Conservation (phyloP, 2,329 filamentous ascomycete genomes). For the Piedraia hortae region DNA sequence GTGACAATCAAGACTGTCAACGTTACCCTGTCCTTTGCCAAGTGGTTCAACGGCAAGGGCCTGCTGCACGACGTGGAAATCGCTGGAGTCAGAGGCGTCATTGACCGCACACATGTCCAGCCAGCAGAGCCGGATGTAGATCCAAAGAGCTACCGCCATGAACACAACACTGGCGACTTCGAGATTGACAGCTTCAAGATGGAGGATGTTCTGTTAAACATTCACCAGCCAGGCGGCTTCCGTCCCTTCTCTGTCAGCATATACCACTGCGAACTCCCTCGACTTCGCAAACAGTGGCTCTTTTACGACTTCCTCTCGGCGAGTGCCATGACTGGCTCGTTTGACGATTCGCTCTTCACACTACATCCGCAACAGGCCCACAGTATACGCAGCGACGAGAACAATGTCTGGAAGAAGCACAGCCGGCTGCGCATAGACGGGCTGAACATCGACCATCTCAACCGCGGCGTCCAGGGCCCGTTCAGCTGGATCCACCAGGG, state of each 20-base stretch:
- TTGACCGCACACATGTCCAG: slow-evolving; percentile 63
- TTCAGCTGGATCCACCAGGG: slow-evolving; percentile 97
- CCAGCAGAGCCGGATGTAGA: slow-evolving; percentile 33
- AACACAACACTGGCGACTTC: slow-evolving; percentile 77
- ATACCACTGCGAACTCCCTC: slow-evolving; percentile 79
- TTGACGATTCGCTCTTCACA: slow-evolving; percentile 85
- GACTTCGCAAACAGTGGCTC: slow-evolving; percentile 81
- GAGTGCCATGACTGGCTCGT: slow-evolving; percentile 86
- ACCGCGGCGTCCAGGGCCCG: slow-evolving; percentile 71
- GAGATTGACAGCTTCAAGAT: slow-evolving; percentile 93
- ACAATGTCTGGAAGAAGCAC: slow-evolving; percentile 69
- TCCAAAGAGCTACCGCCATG: slow-evolving; percentile 63
- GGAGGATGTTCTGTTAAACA: slow-evolving; percentile 70
- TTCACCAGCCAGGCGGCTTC: slow-evolving; percentile 75
- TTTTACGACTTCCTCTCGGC: slow-evolving; percentile 95
- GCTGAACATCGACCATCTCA: slow-evolving; percentile 83
- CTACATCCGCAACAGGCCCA: slow-evolving; percentile 87
- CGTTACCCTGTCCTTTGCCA: slow-evolving; percentile 86
- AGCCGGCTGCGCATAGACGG: slow-evolving; percentile 78
- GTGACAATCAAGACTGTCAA: slow-evolving; percentile 86
- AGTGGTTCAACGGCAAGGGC: slow-evolving; percentile 96
- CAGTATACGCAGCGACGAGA: slow-evolving; percentile 31
- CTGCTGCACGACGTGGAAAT: slow-evolving; percentile 78
- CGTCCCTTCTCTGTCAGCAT: slow-evolving; percentile 90
- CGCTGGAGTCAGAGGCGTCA: slow-evolving; percentile 70